A percentile compares a stretch with the other conserved stretches of the same genome.
Conservation (phyloP, 805 yeast species). For the Nakazawaea populi region DNA sequence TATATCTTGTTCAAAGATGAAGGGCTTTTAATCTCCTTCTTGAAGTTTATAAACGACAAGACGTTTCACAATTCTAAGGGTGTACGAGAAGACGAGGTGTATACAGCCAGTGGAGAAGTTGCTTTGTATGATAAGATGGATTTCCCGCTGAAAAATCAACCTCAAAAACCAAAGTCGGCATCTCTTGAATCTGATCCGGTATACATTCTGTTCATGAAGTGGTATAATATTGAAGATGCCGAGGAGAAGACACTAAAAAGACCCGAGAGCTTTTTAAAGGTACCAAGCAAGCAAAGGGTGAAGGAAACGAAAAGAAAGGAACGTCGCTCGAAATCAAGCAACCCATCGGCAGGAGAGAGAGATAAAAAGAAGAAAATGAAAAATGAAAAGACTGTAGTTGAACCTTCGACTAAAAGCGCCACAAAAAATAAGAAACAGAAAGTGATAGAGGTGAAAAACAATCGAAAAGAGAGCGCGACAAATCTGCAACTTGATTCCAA, state of each 20-base stretch:
- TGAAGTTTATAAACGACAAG: constrained; percentile 18
- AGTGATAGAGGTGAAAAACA: not conserved
- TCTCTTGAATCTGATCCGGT: constrained; percentile 15
- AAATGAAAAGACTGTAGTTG: not conserved
- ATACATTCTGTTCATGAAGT: constrained; percentile 18
- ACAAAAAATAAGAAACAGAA: not conserved
- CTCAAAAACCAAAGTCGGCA: not conserved
- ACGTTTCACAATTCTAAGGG: constrained; percentile 18
- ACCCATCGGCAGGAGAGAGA: not conserved
- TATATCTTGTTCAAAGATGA: constrained; percentile 31
- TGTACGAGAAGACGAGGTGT: constrained; percentile 15
- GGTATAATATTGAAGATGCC: constrained; percentile 14
- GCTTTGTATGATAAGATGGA: constrained; percentile 29
- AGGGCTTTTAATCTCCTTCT: constrained; percentile 22
- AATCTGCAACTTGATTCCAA: constrained; percentile 1
- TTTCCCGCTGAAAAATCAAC: not conserved
- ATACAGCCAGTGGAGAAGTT: constrained; percentile 29
- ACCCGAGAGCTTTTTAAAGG: constrained; percentile 13
- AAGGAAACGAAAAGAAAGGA: constrained; percentile 1
- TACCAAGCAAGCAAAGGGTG: not conserved
- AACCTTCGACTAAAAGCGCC: not conserved
- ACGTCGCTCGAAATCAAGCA: constrained; percentile 1
- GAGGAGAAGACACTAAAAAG: constrained; percentile 4
- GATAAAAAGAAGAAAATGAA: constrained; percentile 2
- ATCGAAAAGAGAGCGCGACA: not conserved